phyloP scores from a whole-genome alignment of 1,284 basidiomycete genomes.

The Ganoderma leucocontextum region DNA sequence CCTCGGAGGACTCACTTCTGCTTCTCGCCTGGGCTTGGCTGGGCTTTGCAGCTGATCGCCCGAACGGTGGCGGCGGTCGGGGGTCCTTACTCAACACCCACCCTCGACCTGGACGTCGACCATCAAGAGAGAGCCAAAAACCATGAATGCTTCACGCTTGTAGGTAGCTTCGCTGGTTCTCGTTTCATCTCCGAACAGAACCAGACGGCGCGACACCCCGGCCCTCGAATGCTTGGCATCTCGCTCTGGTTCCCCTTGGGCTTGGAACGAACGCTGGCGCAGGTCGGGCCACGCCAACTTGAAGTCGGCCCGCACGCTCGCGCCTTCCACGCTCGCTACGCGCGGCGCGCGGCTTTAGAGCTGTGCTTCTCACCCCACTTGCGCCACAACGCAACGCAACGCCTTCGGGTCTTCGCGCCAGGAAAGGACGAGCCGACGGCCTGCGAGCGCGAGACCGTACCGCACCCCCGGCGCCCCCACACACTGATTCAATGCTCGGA shows the following conservation, averaged over 20 bases:
- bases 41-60: not conserved
- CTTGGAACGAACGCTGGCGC: too few species aligned
- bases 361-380: not conserved
- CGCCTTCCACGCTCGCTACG: not conserved
- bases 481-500: not conserved
- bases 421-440: not conserved
- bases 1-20: not conserved
- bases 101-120: not conserved
- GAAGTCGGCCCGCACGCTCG: not conserved
- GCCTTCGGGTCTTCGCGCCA: not conserved
- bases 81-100: not conserved
- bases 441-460: not conserved
- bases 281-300: not conserved
- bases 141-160: not conserved
- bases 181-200: conserved; percentile 9
- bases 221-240: conserved; percentile 2
- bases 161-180: conserved; percentile 2
- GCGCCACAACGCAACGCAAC: not conserved
- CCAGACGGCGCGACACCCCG: not conserved
- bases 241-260: not conserved
- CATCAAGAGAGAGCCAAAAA: not conserved
- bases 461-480: not conserved
- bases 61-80: not conserved
- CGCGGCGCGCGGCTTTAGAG: not conserved
- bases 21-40: conserved; percentile 4